Evolutionary conservation across 257 asterid species (phyloP), one percentile per base, ranked within the genome.

Genomic region (Lycium barbarum): DNA sequence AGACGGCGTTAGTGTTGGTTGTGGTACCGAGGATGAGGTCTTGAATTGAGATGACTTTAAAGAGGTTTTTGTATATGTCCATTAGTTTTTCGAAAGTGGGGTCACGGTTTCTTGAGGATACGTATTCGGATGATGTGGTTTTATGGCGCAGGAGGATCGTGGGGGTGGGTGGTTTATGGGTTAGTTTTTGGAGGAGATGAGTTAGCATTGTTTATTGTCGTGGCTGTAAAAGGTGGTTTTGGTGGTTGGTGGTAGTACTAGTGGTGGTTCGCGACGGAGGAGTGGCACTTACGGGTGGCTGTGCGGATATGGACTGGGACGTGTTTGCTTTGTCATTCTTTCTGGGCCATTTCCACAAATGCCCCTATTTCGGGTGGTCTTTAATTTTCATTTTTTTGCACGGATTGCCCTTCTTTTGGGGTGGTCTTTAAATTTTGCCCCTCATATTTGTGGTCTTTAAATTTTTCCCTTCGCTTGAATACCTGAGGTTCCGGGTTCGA

Each of bases 81-180:
- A 93, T 96, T 49, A 94, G 93, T 82, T 94, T 94, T 57, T 96
- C 99, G 85, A 96, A 93, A 58, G 93, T 94, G 76, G 97, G 95
- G 84, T 96, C 99, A 79, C 98, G 92, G 80, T 92, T 91, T 87
- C 99, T 88, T 22, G 94, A 89, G 35, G 93, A 88, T 66, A 94
- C 98, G 59, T 92, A 94, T 11, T 90, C 88, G 14, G 94, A 90
- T 1, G 98, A 91, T 59, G 94, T 89, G 87, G 98, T 93, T 92
- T 94, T 94, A 6, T 89, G 76, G 86, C 98, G 97, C 91, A 74
- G 71, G 89, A 88, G 79, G 84, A 80, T 58, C 61, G 82, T 22
- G 80, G 84, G 73, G 62, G 86, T 45, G 54, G 87, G 45, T 40
- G 45, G 7, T 40, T 40, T 40, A 6, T 0, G 45, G 45, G 4